phyloP scores from a whole-genome alignment of 352 stramenopile species.

The Pythium utonaiense region DNA sequence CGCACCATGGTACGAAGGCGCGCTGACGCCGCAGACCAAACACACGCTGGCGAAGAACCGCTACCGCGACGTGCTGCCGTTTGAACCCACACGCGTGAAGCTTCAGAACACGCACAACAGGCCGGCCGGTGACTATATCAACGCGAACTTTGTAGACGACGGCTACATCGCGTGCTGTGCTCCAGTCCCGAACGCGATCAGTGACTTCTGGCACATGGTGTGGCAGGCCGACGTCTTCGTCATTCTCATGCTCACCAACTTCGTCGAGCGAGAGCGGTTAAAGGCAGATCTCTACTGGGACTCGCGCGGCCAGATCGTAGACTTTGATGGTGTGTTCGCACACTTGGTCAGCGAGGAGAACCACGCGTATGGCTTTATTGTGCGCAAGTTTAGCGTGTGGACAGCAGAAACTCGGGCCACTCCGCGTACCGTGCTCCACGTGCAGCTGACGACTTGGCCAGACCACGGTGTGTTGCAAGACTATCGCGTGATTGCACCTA shows the following conservation, averaged over 20 bases:
- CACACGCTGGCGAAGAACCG: slow-evolving; percentile 72
- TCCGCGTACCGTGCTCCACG: slow-evolving; percentile 52
- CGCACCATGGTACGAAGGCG: slow-evolving; percentile 44
- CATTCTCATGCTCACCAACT: slow-evolving; percentile 88
- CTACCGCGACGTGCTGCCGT: slow-evolving; percentile 74
- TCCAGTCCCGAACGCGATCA: slow-evolving; percentile 54
- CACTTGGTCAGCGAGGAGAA: slow-evolving; percentile 43
- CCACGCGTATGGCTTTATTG: slow-evolving; percentile 36
- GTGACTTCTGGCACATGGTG: slow-evolving; percentile 83
- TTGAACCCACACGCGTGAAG: slow-evolving; percentile 66
- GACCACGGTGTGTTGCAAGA: slow-evolving; percentile 74
- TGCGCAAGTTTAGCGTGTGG: slow-evolving; percentile 56
- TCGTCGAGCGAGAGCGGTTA: slow-evolving; percentile 63
- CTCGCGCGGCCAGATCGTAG: slow-evolving; percentile 30
- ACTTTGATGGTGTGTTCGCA: slow-evolving; percentile 53
- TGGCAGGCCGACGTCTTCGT: slow-evolving; percentile 75
- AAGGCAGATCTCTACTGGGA: slow-evolving; percentile 83
- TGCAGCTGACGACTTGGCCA: slow-evolving; percentile 78
- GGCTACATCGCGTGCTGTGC: slow-evolving; percentile 78
- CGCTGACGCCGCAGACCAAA: slow-evolving; percentile 60
- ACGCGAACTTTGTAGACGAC: slow-evolving; percentile 59
- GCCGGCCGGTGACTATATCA: slow-evolving; percentile 62
- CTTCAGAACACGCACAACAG: slow-evolving; percentile 22
- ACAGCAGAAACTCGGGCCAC: slow-evolving; percentile 20
- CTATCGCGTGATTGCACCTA: slow-evolving; percentile 65